These are phyloP conservation scores for Fusarium mundagurra DNA, from an alignment of 2,329 filamentous ascomycete genomes.

Conservation along the genomic window DNA sequence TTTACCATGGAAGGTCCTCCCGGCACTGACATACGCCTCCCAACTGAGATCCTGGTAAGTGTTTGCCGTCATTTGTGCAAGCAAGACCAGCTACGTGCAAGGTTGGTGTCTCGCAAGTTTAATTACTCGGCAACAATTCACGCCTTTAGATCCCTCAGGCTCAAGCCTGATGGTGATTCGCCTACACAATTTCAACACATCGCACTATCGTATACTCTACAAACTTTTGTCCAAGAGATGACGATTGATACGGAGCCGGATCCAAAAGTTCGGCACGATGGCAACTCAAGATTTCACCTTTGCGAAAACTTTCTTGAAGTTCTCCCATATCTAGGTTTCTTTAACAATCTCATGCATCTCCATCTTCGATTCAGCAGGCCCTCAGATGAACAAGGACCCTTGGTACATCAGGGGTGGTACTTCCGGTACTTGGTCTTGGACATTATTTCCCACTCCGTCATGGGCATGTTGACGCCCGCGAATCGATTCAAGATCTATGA, in stretches of 20 bases:
- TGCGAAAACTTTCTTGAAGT: background rate
- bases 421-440: background rate
- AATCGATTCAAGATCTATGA: accelerated
- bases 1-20: background rate
- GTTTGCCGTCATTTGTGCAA: background rate
- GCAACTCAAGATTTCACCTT: background rate
- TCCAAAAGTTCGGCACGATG: too few species aligned
- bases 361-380: background rate
- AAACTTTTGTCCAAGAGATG: background rate
- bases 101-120: constrained; percentile 44
- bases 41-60: background rate
- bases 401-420: background rate
- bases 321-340: background rate
- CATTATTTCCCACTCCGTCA: background rate
- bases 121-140: constrained; percentile 33
- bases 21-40: accelerated
- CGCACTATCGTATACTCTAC: background rate
- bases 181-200: background rate
- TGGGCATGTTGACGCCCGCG: accelerated
- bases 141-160: background rate
- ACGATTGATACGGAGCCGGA: background rate
- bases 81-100: constrained; percentile 20
- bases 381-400: too few species aligned
- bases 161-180: background rate
- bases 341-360: background rate